Base-by-base conservation (phyloP, 306 rosid genomes). In the Sesbania bispinosa region DNA sequence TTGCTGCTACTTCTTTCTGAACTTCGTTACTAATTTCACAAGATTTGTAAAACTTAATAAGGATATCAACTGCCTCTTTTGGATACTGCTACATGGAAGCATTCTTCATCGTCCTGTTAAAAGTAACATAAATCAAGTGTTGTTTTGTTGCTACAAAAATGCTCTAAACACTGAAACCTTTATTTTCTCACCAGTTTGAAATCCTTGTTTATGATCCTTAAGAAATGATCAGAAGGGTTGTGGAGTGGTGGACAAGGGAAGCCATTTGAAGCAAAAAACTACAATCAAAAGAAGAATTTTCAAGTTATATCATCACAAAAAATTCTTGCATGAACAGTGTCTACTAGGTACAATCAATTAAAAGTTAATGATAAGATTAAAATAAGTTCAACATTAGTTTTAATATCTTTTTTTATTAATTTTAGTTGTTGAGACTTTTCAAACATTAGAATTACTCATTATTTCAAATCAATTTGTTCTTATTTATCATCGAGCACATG, bases 181-280 rank as follows among this genome's bases (percentile, higher is more conserved):
- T 29, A 5, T 43, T 14, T 20, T 53, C 86, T 67, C 68, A 85
- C 92, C 58, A 13, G 21, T 39, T 80, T 77, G 20, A n/a, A n/a
- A n/a, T n/a, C n/a, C n/a, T n/a, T n/a, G n/a, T n/a, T n/a, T n/a
- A n/a, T n/a, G n/a, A n/a, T 87, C 69, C 77, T 80, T 13, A 87
- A 77, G 65, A 73, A 87, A 68, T 87, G 92, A 68, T 87, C 92
- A 14, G 89, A 76, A 23, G 88, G 89, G 26, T 85, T 87, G 39
- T 79, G 77, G 42, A 80, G 74, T 7, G 73, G 50, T 48, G 87
- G 84, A 19, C 92, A 87, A 1, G 85, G 89, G 42, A 82, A 87
- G 61, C 87, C 86, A 68, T 73, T 80, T 30, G 84, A 71, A 41
- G 81, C 81, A 46, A 82, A 87, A 60, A 82, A 82, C 89, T 87